phyloP scores from a whole-genome alignment of 257 asterid species.

The Solanum virginianum region DNA sequence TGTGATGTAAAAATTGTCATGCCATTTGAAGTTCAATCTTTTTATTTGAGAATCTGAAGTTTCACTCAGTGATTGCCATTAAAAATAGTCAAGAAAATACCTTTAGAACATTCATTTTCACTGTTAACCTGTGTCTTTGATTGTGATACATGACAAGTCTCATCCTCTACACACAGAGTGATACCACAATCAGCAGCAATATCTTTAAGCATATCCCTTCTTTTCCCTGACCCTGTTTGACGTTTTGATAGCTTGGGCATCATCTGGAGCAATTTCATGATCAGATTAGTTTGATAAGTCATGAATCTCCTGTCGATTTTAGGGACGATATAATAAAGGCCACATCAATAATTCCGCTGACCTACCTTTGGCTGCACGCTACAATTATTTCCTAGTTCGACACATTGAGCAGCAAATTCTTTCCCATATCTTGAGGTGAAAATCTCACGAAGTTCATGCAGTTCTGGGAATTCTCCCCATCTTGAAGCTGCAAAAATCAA shows the following conservation, averaged over 20 bases:
- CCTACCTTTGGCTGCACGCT: slow-evolving; percentile 25
- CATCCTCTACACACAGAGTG: background rate
- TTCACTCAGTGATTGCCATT: background rate
- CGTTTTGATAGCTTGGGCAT: slow-evolving; percentile 14
- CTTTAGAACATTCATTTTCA: slow-evolving; percentile 2
- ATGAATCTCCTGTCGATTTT: background rate
- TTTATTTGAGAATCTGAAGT: background rate
- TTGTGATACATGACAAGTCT: background rate
- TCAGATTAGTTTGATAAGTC: background rate
- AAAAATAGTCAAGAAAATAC: background rate
- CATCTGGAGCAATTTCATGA: slow-evolving; percentile 10
- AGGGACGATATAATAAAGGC: background rate
- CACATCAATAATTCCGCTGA: background rate
- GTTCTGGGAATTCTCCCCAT: slow-evolving; percentile 37
- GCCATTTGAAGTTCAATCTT: background rate
- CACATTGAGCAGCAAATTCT: slow-evolving; percentile 19
- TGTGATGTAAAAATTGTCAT: background rate
- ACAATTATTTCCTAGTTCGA: slow-evolving; percentile 16
- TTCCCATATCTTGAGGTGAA: slow-evolving; percentile 23
- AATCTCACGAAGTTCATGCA: slow-evolving; percentile 24
- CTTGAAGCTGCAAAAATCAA: slow-evolving; percentile 41
- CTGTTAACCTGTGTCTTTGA: background rate
- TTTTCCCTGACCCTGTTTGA: slow-evolving; percentile 21
- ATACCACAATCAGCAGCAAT: slow-evolving; percentile 28
- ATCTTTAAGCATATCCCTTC: slow-evolving; percentile 7